Evolutionary conservation across 257 asterid genomes (phyloP).

Genomic region (Solanum sparsipilum): DNA sequence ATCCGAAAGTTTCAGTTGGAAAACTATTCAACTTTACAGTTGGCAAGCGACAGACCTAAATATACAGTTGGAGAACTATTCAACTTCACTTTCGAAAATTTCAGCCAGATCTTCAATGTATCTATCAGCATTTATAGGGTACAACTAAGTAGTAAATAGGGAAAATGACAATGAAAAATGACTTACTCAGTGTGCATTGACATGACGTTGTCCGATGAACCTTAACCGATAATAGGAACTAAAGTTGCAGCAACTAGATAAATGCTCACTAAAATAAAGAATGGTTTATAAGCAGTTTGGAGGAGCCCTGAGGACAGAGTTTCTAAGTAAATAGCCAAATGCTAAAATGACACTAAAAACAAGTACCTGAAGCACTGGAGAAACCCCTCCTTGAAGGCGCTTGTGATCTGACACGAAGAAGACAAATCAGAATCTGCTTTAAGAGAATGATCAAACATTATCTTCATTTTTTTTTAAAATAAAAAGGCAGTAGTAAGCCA

Average conservation of each 20-base stretch:
- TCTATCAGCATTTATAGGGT: neutral
- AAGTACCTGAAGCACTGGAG: constrained; percentile 1
- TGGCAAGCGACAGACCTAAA: neutral
- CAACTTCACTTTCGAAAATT: neutral
- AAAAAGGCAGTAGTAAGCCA: neutral
- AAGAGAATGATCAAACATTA: neutral
- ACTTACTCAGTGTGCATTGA: neutral
- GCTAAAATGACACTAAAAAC: neutral
- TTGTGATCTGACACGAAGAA: constrained; percentile 34
- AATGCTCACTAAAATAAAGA: neutral
- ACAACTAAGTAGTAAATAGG: neutral
- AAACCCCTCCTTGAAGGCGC: neutral
- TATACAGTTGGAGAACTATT: neutral
- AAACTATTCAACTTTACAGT: neutral
- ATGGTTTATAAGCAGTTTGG: neutral
- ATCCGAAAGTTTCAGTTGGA: neutral
- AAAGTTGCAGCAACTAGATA: neutral
- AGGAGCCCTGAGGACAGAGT: neutral
- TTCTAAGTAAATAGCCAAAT: neutral
- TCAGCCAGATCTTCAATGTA: neutral
- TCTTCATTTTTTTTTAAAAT: neutral
- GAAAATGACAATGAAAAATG: neutral
- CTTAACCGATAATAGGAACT: neutral
- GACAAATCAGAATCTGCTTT: neutral
- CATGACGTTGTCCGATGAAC: neutral